phyloP scores from a whole-genome alignment of 23 red algal genomes.

The Gracilaria domingensis region DNA sequence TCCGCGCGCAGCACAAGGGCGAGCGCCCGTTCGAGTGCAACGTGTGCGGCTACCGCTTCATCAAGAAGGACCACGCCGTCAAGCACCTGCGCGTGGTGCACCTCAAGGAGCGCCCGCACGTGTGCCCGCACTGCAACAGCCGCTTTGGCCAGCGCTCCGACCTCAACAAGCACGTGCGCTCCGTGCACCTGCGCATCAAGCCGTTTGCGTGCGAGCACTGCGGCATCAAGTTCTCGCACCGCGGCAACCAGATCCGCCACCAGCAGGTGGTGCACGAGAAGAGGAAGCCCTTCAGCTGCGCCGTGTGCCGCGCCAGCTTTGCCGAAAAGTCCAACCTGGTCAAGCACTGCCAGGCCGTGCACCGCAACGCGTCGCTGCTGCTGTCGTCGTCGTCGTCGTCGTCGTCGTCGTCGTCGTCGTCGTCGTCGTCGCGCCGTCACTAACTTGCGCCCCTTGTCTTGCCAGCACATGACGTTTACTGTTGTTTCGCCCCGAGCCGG shows the following conservation, averaged over 20 bases:
- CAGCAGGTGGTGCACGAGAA: conserved; percentile 74
- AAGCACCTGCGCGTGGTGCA: conserved; percentile 74
- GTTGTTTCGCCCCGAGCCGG: too few species aligned
- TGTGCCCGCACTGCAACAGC: conserved; percentile 56
- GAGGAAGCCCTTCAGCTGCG: conserved; percentile 48
- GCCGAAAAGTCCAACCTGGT: conserved; percentile 78
- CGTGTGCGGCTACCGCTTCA: conserved; percentile 69
- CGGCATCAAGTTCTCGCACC: conserved; percentile 62
- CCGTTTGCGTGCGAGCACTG: conserved; percentile 67
- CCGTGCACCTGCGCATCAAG: conserved; percentile 72
- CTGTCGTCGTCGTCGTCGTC: not conserved
- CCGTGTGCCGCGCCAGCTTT: conserved; percentile 40
- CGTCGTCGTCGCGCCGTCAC: too few species aligned
- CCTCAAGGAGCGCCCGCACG: conserved; percentile 63
- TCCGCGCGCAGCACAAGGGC: conserved; percentile 60
- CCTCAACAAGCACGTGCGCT: conserved; percentile 66
- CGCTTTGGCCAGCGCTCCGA: conserved; percentile 76
- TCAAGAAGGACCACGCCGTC: conserved; percentile 76
- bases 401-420: not conserved
- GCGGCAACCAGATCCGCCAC: conserved; percentile 70
- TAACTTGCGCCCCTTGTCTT: too few species aligned
- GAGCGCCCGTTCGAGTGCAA: conserved; percentile 76
- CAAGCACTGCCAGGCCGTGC: conserved; percentile 72
- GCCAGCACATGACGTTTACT: too few species aligned
- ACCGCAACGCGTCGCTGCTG: conserved; percentile 16